phyloP scores from a whole-genome alignment of 2,329 filamentous ascomycete species.

The Clonostachys solani region DNA sequence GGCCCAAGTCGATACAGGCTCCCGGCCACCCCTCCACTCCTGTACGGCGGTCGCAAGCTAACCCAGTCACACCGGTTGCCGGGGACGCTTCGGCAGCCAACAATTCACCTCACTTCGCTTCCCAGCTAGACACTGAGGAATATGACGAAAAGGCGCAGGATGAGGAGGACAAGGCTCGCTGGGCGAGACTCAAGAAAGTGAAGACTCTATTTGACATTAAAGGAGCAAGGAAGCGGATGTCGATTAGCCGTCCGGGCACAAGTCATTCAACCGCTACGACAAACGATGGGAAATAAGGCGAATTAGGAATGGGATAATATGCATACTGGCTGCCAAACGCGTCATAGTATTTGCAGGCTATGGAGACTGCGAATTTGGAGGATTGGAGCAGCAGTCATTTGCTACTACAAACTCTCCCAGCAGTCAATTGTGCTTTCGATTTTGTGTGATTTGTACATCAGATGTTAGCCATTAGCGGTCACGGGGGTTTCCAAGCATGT shows the following conservation, averaged over 20 bases:
- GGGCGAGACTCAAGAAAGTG: slow-evolving; percentile 66
- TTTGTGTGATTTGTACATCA: too few relatives aligned
- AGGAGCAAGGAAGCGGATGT: slow-evolving; percentile 46
- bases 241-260: slow-evolving; percentile 36
- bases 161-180: slow-evolving; percentile 67
- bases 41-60: neutral
- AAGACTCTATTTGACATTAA: slow-evolving; percentile 70
- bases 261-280: slow-evolving; percentile 17
- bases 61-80: neutral
- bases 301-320: too few relatives aligned
- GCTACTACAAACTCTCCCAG: too few relatives aligned
- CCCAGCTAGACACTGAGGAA: slow-evolving; percentile 7
- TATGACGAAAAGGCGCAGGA: slow-evolving; percentile 40
- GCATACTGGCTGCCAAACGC: too few relatives aligned
- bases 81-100: neutral
- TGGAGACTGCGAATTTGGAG: too few relatives aligned
- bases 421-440: too few relatives aligned
- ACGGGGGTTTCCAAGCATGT: too few relatives aligned
- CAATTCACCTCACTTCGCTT: too few relatives aligned
- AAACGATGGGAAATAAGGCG: too few relatives aligned
- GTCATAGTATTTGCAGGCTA: too few relatives aligned
- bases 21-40: neutral
- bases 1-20: neutral
- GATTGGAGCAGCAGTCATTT: too few relatives aligned
- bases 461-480: too few relatives aligned